Evolutionary conservation across 768 basidiomycete genomes (phyloP).

Genomic region (Artomyces pyxidatus): DNA sequence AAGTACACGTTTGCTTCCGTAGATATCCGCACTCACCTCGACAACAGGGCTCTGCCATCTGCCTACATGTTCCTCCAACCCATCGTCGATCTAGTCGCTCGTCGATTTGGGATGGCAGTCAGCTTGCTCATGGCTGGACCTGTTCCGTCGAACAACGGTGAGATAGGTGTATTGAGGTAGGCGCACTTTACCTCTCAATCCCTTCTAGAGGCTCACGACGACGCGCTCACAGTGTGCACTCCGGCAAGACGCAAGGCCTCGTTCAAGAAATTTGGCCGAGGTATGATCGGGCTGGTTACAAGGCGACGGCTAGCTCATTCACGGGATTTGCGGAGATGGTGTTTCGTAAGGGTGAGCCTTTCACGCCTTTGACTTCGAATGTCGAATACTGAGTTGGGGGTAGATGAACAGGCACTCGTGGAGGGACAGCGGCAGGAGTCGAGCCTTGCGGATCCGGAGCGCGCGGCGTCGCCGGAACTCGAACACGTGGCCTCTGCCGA

Average conservation of each 20-base stretch:
- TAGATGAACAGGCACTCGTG: too few species aligned
- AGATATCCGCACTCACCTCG: not conserved
- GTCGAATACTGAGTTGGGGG: too few species aligned
- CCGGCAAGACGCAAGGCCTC: not conserved
- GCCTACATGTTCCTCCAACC: not conserved
- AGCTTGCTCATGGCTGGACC: not conserved
- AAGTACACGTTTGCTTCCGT: not conserved
- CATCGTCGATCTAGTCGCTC: not conserved
- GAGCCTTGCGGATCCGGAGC: too few species aligned
- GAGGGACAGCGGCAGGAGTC: too few species aligned
- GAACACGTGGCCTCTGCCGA: too few species aligned
- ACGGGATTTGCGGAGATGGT: not conserved
- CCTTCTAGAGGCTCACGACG: not conserved
- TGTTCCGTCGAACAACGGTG: not conserved
- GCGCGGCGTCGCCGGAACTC: too few species aligned
- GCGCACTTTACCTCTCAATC: not conserved
- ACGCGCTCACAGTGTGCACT: not conserved
- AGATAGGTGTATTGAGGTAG: not conserved
- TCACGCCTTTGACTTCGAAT: too few species aligned
- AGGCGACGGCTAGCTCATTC: not conserved
- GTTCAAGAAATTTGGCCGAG: not conserved
- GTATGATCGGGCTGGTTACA: not conserved
- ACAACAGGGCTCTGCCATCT: not conserved
- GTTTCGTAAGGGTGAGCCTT: too few species aligned
- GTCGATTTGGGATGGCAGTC: not conserved